These are phyloP conservation scores for Cytospora piceicola DNA, from an alignment of 2,329 filamentous ascomycete species.

Conservation along the genomic window DNA sequence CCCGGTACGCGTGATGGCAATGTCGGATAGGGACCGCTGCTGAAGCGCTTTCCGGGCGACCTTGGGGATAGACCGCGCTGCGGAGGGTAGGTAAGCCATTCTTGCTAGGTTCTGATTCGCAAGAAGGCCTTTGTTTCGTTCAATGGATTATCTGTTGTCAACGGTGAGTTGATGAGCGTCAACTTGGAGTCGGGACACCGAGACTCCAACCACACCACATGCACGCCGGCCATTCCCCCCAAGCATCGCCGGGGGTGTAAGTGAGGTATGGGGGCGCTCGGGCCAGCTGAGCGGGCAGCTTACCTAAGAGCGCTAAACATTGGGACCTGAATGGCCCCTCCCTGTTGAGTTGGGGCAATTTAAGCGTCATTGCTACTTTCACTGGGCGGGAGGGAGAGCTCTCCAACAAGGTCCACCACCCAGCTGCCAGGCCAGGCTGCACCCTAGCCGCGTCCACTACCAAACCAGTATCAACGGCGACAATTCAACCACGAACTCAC, in stretches of 20 bases:
- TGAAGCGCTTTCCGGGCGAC: conserved; percentile 52
- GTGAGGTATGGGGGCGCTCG: conserved; percentile 17
- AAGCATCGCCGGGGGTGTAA: conserved; percentile 27
- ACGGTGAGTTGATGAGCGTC: conserved; percentile 31
- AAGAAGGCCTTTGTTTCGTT: conserved; percentile 38
- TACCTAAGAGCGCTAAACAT: conserved; percentile 14
- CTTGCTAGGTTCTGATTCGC: conserved; percentile 42
- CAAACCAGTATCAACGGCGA: conserved; percentile 28
- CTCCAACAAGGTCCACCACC: conserved; percentile 19
- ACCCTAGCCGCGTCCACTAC: conserved; percentile 47
- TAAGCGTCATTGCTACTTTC: conserved; percentile 18
- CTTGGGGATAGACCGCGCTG: conserved; percentile 57
- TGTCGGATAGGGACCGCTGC: conserved; percentile 70
- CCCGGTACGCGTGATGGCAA: conserved; percentile 92
- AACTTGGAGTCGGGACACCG: conserved; percentile 31
- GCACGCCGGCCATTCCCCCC: conserved; percentile 28
- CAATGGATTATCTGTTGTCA: conserved; percentile 37
- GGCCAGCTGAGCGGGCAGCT: conserved; percentile 18
- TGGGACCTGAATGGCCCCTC: background rate
- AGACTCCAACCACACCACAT: conserved; percentile 25
- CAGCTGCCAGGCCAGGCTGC: conserved; percentile 43
- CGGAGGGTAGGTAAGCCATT: conserved; percentile 62
- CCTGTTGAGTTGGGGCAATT: conserved; percentile 14
- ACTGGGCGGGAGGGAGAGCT: conserved; percentile 17
- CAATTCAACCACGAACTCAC: conserved; percentile 22